Evolutionary conservation across 1,139 yeast species (phyloP), one percentile per base, ranked within the genome.

Genomic region (Protomyces arabidopsidicola): DNA sequence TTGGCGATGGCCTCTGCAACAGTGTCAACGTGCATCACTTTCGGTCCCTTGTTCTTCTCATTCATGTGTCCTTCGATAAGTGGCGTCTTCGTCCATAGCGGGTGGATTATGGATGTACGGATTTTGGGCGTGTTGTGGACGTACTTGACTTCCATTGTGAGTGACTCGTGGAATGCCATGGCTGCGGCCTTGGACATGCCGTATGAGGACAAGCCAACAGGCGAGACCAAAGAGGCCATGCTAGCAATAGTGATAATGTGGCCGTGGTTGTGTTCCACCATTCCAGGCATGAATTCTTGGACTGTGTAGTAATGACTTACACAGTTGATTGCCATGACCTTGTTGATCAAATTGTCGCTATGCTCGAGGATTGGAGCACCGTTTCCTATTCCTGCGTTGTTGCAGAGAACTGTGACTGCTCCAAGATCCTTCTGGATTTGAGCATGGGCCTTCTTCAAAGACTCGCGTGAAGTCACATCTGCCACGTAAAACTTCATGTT

Each of bases 131-230:
- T 86, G 70, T 85, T 86, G 24, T 90, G 82, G 1, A 89, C 88
- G 64, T 86, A 86, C 0, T 82, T 77, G 45, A 88, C 72, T 72
- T 88, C 95, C 69, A 84, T 83, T 0, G 90, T 84, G 50, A 91
- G 76, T 0, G 93, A 84, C 72, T 89, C 96, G 72, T 91, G 97
- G 57, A 90, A 76, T 0, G 95, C 91, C 62, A 91, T 82, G 34
- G 89, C 75, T 0, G 96, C 97, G 0, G 96, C 86, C 73, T 91
- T 91, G 9, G 96, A 83, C 0, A 97, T 96, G 0, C 97, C 96
- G 71, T 91, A 91, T 0, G 88, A 88, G 50, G 80, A 69, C 59
- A 65, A 24, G 16, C 35, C 36, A 18, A 50, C 36, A 14, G 56
- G 54, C 18, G 55, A 45, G 42, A 55, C 45, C 68, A 87, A 85